phyloP scores from a whole-genome alignment of 2,329 filamentous ascomycete genomes.

The Curvularia hawaiiensis region DNA sequence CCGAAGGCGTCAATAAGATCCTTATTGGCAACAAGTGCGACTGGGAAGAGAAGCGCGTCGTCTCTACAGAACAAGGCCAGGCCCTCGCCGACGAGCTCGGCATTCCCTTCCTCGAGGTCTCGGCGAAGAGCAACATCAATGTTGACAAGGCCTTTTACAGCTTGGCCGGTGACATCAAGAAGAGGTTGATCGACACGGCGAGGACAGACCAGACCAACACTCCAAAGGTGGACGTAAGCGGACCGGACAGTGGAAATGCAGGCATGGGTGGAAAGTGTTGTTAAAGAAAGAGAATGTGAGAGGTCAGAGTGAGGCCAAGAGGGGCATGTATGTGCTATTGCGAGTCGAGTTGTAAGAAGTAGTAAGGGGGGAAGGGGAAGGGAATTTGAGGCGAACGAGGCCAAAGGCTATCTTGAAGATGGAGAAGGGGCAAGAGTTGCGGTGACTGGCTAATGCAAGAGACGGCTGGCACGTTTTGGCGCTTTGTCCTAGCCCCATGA shows the following conservation, averaged over 20 bases:
- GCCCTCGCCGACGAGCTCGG: constrained; percentile 92
- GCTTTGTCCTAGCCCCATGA: constrained; percentile 8
- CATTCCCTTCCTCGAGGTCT: constrained; percentile 98
- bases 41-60: constrained; percentile 98
- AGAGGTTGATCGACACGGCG: constrained; percentile 90
- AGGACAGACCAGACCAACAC: constrained; percentile 65
- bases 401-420: constrained; percentile 1
- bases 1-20: constrained; percentile 99
- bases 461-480: background rate
- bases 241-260: constrained; percentile 31
- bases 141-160: constrained; percentile 99
- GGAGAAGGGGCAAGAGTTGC: background rate
- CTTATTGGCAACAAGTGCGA: constrained; percentile 99
- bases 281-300: constrained; percentile 19
- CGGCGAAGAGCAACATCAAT: constrained; percentile 99
- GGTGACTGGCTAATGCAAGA: constrained; percentile 1
- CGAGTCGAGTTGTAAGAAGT: background rate
- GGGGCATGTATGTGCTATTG: background rate
- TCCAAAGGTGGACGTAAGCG: constrained; percentile 43
- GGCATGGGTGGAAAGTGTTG: constrained; percentile 49
- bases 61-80: constrained; percentile 92
- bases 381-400: background rate
- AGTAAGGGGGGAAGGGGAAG: too few species aligned
- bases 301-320: background rate
- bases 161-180: constrained; percentile 96